These are phyloP conservation scores for Saccharomyces pastorianus DNA, from an alignment of 1,139 yeast genomes.

Conservation along the genomic window DNA sequence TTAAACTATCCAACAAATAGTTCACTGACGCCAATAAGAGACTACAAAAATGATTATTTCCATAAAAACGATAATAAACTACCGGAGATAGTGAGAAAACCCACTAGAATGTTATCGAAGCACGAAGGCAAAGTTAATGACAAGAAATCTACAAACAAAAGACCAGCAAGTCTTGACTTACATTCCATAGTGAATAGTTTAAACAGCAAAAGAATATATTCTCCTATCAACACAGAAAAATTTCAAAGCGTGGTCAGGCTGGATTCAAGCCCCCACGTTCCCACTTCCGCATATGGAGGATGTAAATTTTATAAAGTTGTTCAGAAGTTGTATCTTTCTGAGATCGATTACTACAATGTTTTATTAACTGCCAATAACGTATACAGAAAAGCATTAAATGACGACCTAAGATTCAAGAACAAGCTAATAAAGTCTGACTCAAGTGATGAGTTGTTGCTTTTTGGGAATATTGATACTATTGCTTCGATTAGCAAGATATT, in stretches of 20 bases:
- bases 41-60: constrained; percentile 26
- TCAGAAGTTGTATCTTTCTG: constrained; percentile 22
- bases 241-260: constrained; percentile 10
- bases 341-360: constrained; percentile 20
- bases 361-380: constrained; percentile 22
- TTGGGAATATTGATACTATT: constrained; percentile 34
- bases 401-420: constrained; percentile 21
- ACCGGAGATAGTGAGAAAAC: constrained; percentile 8
- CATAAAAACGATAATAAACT: constrained; percentile 21
- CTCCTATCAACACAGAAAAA: constrained; percentile 21
- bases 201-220: constrained; percentile 24
- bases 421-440: constrained; percentile 18
- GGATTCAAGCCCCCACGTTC: neutral
- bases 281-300: neutral
- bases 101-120: neutral
- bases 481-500: constrained; percentile 30
- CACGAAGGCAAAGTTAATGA: neutral
- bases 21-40: constrained; percentile 30
- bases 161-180: constrained; percentile 16
- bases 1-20: constrained; percentile 18
- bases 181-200: constrained; percentile 8
- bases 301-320: constrained; percentile 18
- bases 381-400: constrained; percentile 25
- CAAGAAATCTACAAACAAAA: constrained; percentile 9
- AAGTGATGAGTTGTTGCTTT: constrained; percentile 29